A percentile compares a stretch with the other conserved stretches of the same genome.
Conservation (phyloP, 2,329 filamentous ascomycete species). For the Sporothrix schenckii region DNA sequence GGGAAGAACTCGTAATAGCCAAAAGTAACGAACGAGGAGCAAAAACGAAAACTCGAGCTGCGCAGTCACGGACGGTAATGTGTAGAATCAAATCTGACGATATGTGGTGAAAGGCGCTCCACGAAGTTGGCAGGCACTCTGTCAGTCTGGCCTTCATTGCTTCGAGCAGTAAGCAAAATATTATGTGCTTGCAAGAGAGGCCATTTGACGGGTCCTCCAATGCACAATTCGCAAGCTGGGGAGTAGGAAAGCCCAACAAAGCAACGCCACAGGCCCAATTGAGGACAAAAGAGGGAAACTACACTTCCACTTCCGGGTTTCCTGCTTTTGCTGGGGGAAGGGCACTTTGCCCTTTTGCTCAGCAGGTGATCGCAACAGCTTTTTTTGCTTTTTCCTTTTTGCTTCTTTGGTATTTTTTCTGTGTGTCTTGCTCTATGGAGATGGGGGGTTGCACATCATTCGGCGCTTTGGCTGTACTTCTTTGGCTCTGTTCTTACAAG, state of each 20-base stretch:
- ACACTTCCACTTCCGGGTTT: slow-evolving; percentile 7
- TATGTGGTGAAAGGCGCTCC: too few relatives aligned
- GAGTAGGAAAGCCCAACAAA: not conserved
- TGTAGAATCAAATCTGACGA: too few relatives aligned
- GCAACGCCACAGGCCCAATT: not conserved
- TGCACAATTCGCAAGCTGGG: not conserved
- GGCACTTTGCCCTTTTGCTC: slow-evolving; percentile 7
- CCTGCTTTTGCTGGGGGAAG: not conserved
- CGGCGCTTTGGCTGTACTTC: not conserved
- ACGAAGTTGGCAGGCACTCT: too few relatives aligned
- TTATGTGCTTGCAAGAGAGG: not conserved
- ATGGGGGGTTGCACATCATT: slow-evolving; percentile 1
- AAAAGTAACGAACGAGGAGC: too few relatives aligned
- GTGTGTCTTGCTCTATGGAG: not conserved
- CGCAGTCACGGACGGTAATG: too few relatives aligned
- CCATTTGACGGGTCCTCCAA: not conserved
- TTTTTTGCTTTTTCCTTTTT: slow-evolving; percentile 2
- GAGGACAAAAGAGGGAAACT: not conserved
- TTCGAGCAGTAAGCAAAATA: not conserved
- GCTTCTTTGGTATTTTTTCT: not conserved
- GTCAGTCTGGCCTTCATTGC: not conserved
- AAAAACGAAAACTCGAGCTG: too few relatives aligned
- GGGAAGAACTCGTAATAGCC: too few relatives aligned
- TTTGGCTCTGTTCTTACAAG: not conserved
- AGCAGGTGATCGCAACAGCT: not conserved